Evolutionary conservation across 345 rosid genomes (phyloP).

Genomic region (Angophora floribunda): DNA sequence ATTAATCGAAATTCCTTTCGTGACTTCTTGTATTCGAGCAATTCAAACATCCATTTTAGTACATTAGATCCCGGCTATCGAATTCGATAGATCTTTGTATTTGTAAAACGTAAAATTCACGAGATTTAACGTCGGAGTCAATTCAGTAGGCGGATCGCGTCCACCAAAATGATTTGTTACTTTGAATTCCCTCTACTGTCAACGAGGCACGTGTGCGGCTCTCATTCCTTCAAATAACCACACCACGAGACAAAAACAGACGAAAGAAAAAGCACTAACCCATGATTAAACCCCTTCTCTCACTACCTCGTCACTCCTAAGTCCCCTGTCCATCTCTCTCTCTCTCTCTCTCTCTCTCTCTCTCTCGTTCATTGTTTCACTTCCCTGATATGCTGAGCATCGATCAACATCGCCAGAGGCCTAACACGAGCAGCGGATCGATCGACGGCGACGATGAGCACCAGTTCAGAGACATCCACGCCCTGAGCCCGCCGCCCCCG

Average conservation of each 20-base stretch:
- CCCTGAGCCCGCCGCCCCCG: slow-evolving; percentile 48
- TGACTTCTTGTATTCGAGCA: not conserved
- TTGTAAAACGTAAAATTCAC: not conserved
- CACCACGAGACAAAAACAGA: not conserved
- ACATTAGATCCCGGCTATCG: not conserved
- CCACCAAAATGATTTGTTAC: not conserved
- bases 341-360: not conserved
- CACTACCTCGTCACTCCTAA: not conserved
- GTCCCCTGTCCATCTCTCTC: not conserved
- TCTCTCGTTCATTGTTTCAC: not conserved
- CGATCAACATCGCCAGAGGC: not conserved
- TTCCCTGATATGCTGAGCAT: not conserved
- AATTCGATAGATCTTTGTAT: not conserved
- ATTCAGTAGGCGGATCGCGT: not conserved
- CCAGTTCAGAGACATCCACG: slow-evolving; percentile 72
- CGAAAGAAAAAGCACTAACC: not conserved
- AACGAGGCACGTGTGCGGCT: not conserved
- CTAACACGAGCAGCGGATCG: not conserved
- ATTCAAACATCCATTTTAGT: not conserved
- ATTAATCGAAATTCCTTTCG: not conserved
- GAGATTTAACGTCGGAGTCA: not conserved
- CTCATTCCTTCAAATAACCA: not conserved
- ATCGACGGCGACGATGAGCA: slow-evolving; percentile 8
- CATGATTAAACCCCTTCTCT: not conserved
- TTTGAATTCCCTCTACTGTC: not conserved